Evolutionary conservation across 148 eudicot genomes (phyloP).

Genomic region (Rhododendron ovatum): DNA sequence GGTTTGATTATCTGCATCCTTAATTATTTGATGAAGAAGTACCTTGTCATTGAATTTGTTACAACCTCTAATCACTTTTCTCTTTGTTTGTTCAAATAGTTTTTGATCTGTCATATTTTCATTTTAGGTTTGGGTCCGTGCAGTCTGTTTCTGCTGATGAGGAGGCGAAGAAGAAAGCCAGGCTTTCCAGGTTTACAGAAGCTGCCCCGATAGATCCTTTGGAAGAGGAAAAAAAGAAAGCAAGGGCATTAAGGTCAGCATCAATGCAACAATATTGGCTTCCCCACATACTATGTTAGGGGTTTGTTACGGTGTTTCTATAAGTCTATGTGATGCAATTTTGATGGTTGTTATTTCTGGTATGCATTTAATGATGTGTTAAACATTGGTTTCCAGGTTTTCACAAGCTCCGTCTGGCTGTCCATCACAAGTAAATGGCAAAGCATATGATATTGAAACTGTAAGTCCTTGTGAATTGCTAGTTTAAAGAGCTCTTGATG

Average conservation of each 20-base stretch:
- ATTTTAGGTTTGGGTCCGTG: constrained; percentile 60
- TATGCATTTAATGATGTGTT: neutral
- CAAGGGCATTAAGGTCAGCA: constrained; percentile 70
- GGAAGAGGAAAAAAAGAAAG: constrained; percentile 88
- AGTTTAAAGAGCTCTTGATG: neutral
- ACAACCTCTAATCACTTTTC: neutral
- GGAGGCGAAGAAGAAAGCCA: constrained; percentile 80
- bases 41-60: neutral
- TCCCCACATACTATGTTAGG: neutral
- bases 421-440: constrained; percentile 29
- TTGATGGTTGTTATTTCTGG: neutral
- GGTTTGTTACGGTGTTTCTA: neutral
- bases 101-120: constrained; percentile 9
- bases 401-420: constrained; percentile 34
- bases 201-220: constrained; percentile 33
- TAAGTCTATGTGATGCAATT: neutral
- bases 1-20: constrained; percentile 26
- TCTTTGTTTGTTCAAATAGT: neutral
- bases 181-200: constrained; percentile 53
- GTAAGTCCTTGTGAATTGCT: constrained; percentile 19
- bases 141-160: constrained; percentile 41
- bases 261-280: neutral
- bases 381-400: constrained; percentile 40
- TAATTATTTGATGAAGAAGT: neutral
- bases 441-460: constrained; percentile 32